Evolutionary conservation across 2,329 filamentous ascomycete genomes (phyloP), one percentile per base, ranked within the genome.

Genomic region (Botrytis sinoallii): DNA sequence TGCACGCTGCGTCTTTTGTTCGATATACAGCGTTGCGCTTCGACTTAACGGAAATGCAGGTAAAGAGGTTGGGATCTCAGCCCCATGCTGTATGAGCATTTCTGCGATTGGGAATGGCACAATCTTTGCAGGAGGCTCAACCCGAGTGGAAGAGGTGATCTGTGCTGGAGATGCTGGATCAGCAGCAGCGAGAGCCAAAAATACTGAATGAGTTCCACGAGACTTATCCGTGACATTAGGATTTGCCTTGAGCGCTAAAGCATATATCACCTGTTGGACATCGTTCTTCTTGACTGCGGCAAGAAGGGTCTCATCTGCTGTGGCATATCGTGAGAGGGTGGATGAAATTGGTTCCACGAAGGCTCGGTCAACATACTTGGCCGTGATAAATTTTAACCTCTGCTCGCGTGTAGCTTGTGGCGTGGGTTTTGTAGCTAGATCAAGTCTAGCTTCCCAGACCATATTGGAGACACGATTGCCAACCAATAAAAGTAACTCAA

Each of bases 251-350:
- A 98, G 86, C 1, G 96, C 94, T 65, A 99, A 86, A 5, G 93
- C 95, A 79, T 98, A 97, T 40, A 99, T 88, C 38, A 98, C 94
- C 76, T 94, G 93, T 80, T 96, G 93, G 72, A 99, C 93, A 81
- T 99, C 95, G 82, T 98, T 98, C 83, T 91, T 94, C 86, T 98
- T 99, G 82, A 98, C 95, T 16, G 93, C 95, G 8, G 95, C 94
- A 57, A 99, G 85, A 9, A 99, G 87, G 0, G 93, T 95, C 79
- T 99, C 96, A 75, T 98, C 94, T 0, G 95, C 86, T 0, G 91
- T 93, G 3, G 87, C 86, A 81, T 93, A 96, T 46, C 92, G 89
- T 3, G 93, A 95, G 61, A 94, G 84, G 0, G 91, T 92, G 5
- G 91, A 82, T 3, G 93, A 93, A 40, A 94, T 91, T 0, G 92